These are phyloP conservation scores for Olyra latifolia DNA, from an alignment of 176 grass and related monocot species.

Conservation along the genomic window DNA sequence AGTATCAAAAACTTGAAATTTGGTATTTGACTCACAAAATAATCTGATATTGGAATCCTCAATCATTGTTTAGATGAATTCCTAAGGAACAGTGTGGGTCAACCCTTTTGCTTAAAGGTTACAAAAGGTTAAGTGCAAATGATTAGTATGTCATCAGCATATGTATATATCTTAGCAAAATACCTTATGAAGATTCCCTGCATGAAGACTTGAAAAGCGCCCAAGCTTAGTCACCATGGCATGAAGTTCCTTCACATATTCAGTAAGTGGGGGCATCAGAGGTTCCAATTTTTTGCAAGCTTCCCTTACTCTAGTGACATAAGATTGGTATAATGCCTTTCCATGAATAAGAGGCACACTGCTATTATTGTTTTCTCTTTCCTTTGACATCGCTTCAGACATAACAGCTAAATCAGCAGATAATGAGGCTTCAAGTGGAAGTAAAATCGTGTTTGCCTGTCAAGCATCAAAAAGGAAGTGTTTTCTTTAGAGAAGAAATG, in stretches of 20 bases:
- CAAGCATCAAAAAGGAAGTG: constrained; percentile 39
- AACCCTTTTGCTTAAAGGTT: neutral
- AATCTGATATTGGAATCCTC: neutral
- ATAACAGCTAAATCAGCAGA: constrained; percentile 74
- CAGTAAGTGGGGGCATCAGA: constrained; percentile 63
- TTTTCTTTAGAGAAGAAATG: constrained; percentile 34
- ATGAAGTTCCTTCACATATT: constrained; percentile 70
- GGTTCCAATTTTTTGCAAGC: constrained; percentile 69
- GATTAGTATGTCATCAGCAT: neutral
- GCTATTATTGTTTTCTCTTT: constrained; percentile 59
- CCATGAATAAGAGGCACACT: constrained; percentile 66
- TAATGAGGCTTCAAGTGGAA: constrained; percentile 87
- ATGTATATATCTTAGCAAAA: constrained; percentile 26
- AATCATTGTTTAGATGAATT: neutral
- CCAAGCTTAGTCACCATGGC: constrained; percentile 84
- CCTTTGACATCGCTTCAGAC: constrained; percentile 62
- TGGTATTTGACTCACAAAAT: neutral
- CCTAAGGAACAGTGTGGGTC: neutral
- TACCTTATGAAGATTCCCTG: constrained; percentile 96
- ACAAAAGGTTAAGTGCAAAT: neutral
- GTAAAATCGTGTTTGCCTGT: constrained; percentile 79
- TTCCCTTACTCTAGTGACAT: constrained; percentile 76
- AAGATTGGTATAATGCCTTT: constrained; percentile 84
- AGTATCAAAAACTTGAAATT: neutral
- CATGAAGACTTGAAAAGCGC: constrained; percentile 82